These are phyloP conservation scores for Immersiella caudata DNA, from an alignment of 495 filamentous ascomycete genomes.

Conservation along the genomic window DNA sequence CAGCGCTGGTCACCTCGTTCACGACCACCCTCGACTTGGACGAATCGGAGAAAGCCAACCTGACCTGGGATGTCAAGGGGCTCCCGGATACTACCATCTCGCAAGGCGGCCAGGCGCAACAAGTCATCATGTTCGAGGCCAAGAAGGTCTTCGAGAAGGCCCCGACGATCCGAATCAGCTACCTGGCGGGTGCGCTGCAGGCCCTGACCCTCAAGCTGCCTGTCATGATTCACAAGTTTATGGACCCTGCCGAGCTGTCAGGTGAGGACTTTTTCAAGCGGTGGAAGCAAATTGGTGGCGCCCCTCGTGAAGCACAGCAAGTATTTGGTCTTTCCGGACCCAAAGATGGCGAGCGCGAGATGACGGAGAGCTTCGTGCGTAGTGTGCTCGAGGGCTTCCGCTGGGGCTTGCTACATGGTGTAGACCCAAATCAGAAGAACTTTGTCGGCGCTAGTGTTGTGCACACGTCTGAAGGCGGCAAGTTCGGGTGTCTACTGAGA, in stretches of 20 bases:
- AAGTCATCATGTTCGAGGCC: constrained; percentile 91
- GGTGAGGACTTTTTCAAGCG: constrained; percentile 97
- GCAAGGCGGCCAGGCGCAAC: constrained; percentile 78
- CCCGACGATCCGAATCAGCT: constrained; percentile 91
- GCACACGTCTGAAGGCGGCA: constrained; percentile 80
- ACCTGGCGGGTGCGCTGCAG: constrained; percentile 91
- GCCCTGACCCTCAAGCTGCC: constrained; percentile 90
- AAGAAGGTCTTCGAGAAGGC: constrained; percentile 78
- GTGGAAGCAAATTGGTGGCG: constrained; percentile 96
- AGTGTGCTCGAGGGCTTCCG: constrained; percentile 75
- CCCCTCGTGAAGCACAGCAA: constrained; percentile 80
- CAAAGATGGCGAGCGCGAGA: constrained; percentile 55
- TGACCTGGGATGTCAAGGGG: constrained; percentile 82
- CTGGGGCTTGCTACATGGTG: constrained; percentile 81
- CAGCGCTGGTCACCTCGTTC: constrained; percentile 79
- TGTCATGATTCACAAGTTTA: constrained; percentile 88
- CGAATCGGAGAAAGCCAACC: constrained; percentile 61
- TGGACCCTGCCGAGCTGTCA: constrained; percentile 82
- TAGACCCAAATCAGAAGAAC: constrained; percentile 90
- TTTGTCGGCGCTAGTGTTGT: constrained; percentile 91
- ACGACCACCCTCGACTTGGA: constrained; percentile 90
- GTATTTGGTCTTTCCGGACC: constrained; percentile 67
- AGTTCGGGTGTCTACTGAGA: constrained; percentile 90
- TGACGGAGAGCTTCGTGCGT: constrained; percentile 62
- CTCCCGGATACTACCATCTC: constrained; percentile 82